Evolutionary conservation across 2,329 filamentous ascomycete species (phyloP).

Genomic region (Fusarium illudens): DNA sequence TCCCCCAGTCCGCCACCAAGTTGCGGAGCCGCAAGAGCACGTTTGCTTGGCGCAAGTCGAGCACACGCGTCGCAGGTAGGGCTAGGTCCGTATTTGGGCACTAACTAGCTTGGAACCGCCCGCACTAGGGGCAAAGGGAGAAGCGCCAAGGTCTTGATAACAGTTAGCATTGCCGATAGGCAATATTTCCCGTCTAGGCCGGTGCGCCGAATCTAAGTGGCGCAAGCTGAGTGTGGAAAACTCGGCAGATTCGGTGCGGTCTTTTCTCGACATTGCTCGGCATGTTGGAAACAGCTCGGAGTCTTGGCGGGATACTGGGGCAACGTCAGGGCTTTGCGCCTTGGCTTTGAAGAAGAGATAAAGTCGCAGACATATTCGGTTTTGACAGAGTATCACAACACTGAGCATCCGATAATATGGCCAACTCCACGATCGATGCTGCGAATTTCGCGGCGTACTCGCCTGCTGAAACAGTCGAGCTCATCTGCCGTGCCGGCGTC

Average conservation of each 20-base stretch:
- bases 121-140: not conserved
- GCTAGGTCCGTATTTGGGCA: not conserved
- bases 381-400: not conserved
- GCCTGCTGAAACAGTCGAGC: constrained; percentile 34
- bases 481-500: constrained; percentile 33
- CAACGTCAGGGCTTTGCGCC: not conserved
- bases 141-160: not conserved
- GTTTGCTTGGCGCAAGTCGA: not conserved
- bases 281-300: constrained; percentile 4
- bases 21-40: not conserved
- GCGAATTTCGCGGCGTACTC: constrained; percentile 23
- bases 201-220: not conserved
- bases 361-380: not conserved
- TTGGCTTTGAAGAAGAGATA: not conserved
- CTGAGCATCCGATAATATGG: not conserved
- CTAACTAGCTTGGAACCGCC: not conserved
- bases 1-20: not conserved
- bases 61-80: not conserved
- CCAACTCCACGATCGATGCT: not conserved
- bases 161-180: not conserved
- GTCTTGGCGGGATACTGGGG: not conserved
- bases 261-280: constrained; percentile 22
- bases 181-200: not conserved
- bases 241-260: not conserved
- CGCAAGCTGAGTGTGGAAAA: not conserved